phyloP scores from a whole-genome alignment of 176 grass and related monocot species.

The Coix lacrymajobi region DNA sequence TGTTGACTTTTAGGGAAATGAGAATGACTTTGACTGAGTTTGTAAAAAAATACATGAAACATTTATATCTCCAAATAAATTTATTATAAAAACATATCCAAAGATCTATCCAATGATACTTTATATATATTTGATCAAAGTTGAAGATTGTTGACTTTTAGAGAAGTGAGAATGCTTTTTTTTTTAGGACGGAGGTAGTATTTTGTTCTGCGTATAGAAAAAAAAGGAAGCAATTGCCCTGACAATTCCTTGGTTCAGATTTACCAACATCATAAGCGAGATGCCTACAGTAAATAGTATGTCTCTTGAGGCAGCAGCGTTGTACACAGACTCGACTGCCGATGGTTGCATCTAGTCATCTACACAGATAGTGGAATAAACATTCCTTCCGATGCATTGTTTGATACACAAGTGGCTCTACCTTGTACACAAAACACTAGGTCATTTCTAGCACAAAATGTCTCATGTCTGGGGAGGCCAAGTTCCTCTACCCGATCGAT shows the following conservation, averaged over 20 bases:
- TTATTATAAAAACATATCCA: no score
- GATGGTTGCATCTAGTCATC: background rate
- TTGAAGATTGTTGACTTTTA: no score
- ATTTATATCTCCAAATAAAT: no score
- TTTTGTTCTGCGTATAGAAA: no score
- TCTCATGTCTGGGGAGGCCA: background rate
- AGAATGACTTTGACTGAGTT: no score
- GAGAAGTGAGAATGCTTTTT: no score
- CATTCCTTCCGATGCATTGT: background rate
- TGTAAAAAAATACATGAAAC: no score
- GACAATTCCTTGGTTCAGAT: background rate
- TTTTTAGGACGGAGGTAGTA: no score
- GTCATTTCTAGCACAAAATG: background rate
- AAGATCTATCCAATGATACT: no score
- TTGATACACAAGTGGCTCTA: constrained; percentile 1
- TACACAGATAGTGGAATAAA: background rate
- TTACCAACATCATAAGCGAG: background rate
- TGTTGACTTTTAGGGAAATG: no score
- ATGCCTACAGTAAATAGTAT: background rate
- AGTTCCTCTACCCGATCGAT: background rate
- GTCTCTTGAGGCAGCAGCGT: background rate
- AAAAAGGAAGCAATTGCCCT: background rate
- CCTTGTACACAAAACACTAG: background rate
- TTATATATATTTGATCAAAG: no score
- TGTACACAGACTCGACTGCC: background rate